Base-by-base conservation (phyloP, 495 filamentous ascomycete species). In the Neurospora tetraspora region DNA sequence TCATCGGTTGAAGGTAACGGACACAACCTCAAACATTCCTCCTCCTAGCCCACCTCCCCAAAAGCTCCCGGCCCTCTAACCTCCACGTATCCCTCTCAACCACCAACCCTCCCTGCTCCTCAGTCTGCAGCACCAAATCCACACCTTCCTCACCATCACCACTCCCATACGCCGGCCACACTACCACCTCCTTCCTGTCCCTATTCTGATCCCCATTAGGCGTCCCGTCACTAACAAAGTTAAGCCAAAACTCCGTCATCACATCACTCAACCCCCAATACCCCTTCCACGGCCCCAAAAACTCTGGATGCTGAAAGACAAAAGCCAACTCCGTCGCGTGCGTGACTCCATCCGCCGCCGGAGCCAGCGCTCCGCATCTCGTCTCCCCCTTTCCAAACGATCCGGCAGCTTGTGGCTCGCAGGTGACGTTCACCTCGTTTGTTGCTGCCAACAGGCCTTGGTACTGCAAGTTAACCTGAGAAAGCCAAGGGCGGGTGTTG, bases 81-180 rank as follows among this genome's bases (percentile, higher is more conserved):
- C 80, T 40, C 37, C 78, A 81, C 53, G 76, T 79, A 68, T 82
- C 79, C 40, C 75, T 72, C 68, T 82, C 79, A 1, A 81, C 78
- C 45, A 74, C 73, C 69, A 73, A 69, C 18, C 20, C 78, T 2
- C 80, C 77, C 71, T 82, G 77, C 47, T 69, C 73, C 70, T 78
- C 75, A 23, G 80, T 81, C 76, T 82, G 79, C 38, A 82, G 14
- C 43, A 82, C 79, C 38, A 82, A 70, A 70, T 82, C 80, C 27
- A 74, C 23, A 3, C 80, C 80, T 20, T 73, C 68, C 69, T 76
- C 71, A 4, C 74, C 61, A 14, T 16, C 12, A 38, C 77, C 72
- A 31, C 76, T 72, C 18, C 12, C 34, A 71, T 81, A 82, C 61
- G 59, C 74, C 42, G 80, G 79, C 80, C 80, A 82, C 3, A 68